These are phyloP conservation scores for Aspergillus sp. DNA, from an alignment of 2,329 filamentous ascomycete species.

Conservation along the genomic window DNA sequence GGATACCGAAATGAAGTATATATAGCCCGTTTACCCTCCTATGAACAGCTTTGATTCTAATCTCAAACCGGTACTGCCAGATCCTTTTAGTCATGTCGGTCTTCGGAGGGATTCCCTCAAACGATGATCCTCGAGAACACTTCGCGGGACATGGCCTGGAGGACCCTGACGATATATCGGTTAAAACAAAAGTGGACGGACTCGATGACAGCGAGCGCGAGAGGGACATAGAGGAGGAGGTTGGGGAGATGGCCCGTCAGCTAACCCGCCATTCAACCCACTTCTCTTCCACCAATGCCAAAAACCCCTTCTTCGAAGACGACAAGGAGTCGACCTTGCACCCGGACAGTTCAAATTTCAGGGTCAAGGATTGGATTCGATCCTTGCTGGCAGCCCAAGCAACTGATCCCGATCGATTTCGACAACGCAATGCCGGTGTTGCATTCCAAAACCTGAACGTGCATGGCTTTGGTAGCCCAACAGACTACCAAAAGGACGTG, in stretches of 20 bases:
- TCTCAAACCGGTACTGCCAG: no score
- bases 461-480: constrained; percentile 61
- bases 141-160: no score
- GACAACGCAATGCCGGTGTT: constrained; percentile 56
- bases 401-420: constrained; percentile 50
- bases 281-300: constrained; percentile 19
- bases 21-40: no score
- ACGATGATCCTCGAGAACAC: no score
- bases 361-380: constrained; percentile 43
- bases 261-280: constrained; percentile 33
- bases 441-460: constrained; percentile 65
- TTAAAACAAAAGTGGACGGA: no score
- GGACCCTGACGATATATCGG: no score
- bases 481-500: constrained; percentile 59
- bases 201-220: no score
- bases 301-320: constrained; percentile 31
- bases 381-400: constrained; percentile 42
- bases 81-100: no score
- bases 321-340: constrained; percentile 37
- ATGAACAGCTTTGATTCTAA: no score
- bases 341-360: constrained; percentile 41
- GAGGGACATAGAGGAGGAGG: constrained; percentile 16
- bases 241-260: constrained; percentile 28
- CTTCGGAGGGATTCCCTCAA: no score
- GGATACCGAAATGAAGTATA: no score